Conservation (phyloP, 1,284 basidiomycete genomes). For the Heimioporus punctisporus region DNA sequence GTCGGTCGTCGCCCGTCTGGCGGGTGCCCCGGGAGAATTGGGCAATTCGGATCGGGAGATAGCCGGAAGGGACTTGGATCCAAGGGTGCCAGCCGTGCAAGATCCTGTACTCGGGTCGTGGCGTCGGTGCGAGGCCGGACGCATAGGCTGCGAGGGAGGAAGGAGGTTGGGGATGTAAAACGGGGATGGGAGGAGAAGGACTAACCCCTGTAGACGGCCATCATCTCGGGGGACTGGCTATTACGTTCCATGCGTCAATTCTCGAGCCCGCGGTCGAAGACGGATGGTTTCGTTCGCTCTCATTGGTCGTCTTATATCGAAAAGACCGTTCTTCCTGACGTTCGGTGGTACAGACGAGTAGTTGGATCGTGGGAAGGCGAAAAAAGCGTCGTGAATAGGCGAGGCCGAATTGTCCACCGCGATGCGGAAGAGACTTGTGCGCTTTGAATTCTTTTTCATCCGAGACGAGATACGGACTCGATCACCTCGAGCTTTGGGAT, state of each 20-base stretch:
- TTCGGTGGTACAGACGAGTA: neutral
- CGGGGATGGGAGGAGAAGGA: neutral
- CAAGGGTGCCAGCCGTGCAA: slow-evolving; percentile 1
- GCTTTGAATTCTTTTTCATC: no score
- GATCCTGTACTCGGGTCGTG: slow-evolving; percentile 4
- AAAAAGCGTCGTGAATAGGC: no score
- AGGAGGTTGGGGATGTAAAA: neutral
- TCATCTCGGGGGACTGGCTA: slow-evolving; percentile 12
- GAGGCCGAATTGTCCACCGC: no score
- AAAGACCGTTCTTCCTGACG: slow-evolving; percentile 1
- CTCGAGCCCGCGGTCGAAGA: neutral
- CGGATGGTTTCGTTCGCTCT: slow-evolving; percentile 1
- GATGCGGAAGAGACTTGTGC: no score
- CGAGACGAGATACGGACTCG: no score
- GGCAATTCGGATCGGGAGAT: slow-evolving; percentile 16
- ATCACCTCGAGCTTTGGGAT: no score
- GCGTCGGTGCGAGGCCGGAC: neutral
- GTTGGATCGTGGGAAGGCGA: no score
- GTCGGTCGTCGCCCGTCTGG: neutral
- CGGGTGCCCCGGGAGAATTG: slow-evolving; percentile 15
- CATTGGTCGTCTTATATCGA: slow-evolving; percentile 10
- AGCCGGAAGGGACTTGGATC: slow-evolving; percentile 9
- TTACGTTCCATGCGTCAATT: neutral
- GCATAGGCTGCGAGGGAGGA: slow-evolving; percentile 8
- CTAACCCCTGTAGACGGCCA: slow-evolving; percentile 7